phyloP scores from a whole-genome alignment of 2,329 filamentous ascomycete genomes.

The Reticulascus tulasneorum region DNA sequence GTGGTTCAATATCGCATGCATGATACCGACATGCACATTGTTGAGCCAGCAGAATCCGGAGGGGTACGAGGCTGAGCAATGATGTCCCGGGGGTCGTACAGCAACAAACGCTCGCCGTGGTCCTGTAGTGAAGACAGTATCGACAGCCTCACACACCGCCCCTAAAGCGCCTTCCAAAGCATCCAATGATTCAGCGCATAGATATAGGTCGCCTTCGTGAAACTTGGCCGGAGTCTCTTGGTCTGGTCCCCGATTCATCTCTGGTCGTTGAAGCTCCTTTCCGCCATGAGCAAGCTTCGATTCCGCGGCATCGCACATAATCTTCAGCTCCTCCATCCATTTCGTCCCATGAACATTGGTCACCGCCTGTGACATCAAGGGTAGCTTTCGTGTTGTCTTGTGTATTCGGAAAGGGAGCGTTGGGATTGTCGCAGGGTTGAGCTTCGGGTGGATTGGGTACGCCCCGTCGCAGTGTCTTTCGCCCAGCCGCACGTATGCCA shows the following conservation, averaged over 20 bases:
- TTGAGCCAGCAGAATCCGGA: slow-evolving; percentile 99
- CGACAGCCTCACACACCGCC: slow-evolving; percentile 89
- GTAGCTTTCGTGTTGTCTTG: slow-evolving; percentile 69
- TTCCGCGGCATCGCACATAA: slow-evolving; percentile 79
- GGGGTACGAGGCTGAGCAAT: slow-evolving; percentile 84
- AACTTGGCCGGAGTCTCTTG: slow-evolving; percentile 49
- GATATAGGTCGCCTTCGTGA: slow-evolving; percentile 86
- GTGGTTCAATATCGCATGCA: slow-evolving; percentile 79
- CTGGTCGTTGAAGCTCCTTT: slow-evolving; percentile 71
- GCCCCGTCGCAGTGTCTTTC: slow-evolving; percentile 70
- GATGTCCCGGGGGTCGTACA: slow-evolving; percentile 89
- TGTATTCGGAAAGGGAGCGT: slow-evolving; percentile 77
- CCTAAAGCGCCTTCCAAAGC: slow-evolving; percentile 90
- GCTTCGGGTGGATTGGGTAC: slow-evolving; percentile 62
- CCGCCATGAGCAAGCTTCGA: slow-evolving; percentile 70
- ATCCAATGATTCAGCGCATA: slow-evolving; percentile 79
- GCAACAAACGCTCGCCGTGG: slow-evolving; percentile 83
- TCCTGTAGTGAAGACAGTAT: slow-evolving; percentile 67
- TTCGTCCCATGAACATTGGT: slow-evolving; percentile 86
- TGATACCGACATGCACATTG: slow-evolving; percentile 95
- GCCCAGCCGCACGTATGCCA: slow-evolving; percentile 88
- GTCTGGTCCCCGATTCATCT: slow-evolving; percentile 51
- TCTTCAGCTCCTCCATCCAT: slow-evolving; percentile 90
- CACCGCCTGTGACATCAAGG: slow-evolving; percentile 71
- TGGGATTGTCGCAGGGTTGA: slow-evolving; percentile 50